A percentile compares a stretch with the other conserved stretches of the same genome.
Conservation (phyloP, 2,329 filamentous ascomycete genomes). For the Neurospora crassa region DNA sequence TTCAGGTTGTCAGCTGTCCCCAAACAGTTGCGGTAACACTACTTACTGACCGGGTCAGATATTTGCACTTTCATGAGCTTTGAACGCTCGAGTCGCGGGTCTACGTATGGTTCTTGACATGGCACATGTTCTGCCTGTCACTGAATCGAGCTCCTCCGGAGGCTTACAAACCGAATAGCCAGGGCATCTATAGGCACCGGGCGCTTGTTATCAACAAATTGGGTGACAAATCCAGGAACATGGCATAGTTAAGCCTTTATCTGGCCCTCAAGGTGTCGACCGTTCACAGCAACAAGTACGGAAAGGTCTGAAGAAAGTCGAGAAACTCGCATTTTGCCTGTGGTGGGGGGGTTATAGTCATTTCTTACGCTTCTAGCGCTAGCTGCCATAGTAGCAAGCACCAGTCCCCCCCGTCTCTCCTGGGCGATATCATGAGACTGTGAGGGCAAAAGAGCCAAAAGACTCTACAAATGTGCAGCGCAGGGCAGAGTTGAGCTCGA, state of each 20-base stretch:
- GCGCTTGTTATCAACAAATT: neutral
- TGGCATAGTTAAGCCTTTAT: neutral
- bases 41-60: neutral
- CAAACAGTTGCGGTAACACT: neutral
- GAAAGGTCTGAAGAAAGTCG: neutral
- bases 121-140: neutral
- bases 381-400: neutral
- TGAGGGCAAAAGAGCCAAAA: neutral
- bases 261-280: neutral
- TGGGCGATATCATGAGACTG: neutral
- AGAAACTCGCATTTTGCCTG: neutral
- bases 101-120: neutral
- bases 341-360: no score
- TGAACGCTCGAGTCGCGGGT: neutral
- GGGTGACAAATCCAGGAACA: neutral
- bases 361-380: neutral
- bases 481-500: neutral
- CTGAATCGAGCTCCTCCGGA: neutral
- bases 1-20: neutral
- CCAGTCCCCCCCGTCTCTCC: neutral
- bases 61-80: neutral
- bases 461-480: neutral
- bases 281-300: neutral
- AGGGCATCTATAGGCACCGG: neutral
- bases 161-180: neutral